Evolutionary conservation across 2,329 filamentous ascomycete genomes (phyloP), one percentile per base, ranked within the genome.

Genomic region (Elsinoe perseae): DNA sequence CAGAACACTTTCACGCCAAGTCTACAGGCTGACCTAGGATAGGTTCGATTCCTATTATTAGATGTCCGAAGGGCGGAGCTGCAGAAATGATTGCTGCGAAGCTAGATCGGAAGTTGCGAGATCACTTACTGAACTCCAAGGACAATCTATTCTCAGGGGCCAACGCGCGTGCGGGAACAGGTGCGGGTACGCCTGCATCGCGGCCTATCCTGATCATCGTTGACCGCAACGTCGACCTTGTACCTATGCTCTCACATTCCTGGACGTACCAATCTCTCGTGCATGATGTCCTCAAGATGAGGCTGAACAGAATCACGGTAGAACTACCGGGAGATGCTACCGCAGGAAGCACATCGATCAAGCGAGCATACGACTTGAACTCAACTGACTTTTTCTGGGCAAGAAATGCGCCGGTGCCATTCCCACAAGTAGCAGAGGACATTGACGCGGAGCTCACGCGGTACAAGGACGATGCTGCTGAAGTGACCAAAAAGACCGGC

Each of bases 191-290:
- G 0, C 80, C 85, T 1, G 81, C 84, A 7, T 87, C 89, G 21
- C 79, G 95, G 50, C 93, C 95, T 0, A 89, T 97, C 0, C 81
- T 98, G 44, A 83, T 98, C 62, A 87, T 98, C 54, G 85, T 97
- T 48, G 93, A 98, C 72, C 85, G 93, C 63, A 97, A 96, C 66
- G 85, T 98, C 43, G 93, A 98, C 70, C 75, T 98, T 54, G 89
- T 95, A 61, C 91, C 93, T 2, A 97, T 98, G 93, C 80, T 98
- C n/a, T 96, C 92, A 12, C 93, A 98, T 72, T 96, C 91, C 1
- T 91, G 87, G 87, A 90, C 83, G 3, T 86, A 95, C 64, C 90
- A 95, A 70, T 93, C 88, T 6, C 76, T 95, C 9, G 87, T 95
- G 14, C 87, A 85, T 61, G 83, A 89, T 70, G 85, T 89, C 3